These are phyloP conservation scores for Cutaneotrichosporon arboriforme DNA, from an alignment of 1,284 basidiomycete genomes.

Conservation along the genomic window DNA sequence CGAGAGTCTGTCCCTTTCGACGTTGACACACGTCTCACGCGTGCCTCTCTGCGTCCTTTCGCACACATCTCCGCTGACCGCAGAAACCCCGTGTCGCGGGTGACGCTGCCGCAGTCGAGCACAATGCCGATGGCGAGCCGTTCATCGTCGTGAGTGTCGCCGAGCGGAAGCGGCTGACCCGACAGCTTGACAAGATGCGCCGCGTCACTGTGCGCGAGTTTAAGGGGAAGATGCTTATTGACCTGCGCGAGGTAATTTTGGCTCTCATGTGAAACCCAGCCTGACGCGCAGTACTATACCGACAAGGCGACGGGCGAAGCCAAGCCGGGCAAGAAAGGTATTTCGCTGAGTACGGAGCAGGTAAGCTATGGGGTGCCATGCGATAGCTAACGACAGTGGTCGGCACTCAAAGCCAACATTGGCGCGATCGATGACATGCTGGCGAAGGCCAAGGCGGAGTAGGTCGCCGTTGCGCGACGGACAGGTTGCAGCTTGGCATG, in stretches of 20 bases:
- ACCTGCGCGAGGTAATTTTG: slow-evolving; percentile 68
- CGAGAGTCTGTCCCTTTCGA: too few species aligned
- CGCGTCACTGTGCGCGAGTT: slow-evolving; percentile 64
- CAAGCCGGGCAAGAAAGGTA: slow-evolving; percentile 77
- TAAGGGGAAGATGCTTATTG: slow-evolving; percentile 62
- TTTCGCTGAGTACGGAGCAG: slow-evolving; percentile 65
- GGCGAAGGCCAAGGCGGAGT: not conserved
- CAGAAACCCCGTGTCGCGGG: not conserved
- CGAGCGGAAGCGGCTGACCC: not conserved
- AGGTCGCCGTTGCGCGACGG: too few species aligned
- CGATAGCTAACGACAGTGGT: slow-evolving; percentile 16
- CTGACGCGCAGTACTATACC: slow-evolving; percentile 54
- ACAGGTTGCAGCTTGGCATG: too few species aligned
- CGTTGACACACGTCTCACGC: too few species aligned
- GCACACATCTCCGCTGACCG: not conserved
- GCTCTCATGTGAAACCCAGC: too few species aligned
- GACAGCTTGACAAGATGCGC: slow-evolving; percentile 54
- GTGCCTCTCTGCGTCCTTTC: too few species aligned
- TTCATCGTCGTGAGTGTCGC: slow-evolving; percentile 4
- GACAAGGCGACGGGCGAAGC: slow-evolving; percentile 54
- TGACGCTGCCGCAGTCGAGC: not conserved
- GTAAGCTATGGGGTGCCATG: too few species aligned
- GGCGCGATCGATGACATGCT: slow-evolving; percentile 19
- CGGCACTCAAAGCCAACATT: slow-evolving; percentile 17
- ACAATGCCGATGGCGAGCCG: slow-evolving; percentile 8